Base-by-base conservation (phyloP, 2,329 filamentous ascomycete species). In the Calcarisporium arbuscula region DNA sequence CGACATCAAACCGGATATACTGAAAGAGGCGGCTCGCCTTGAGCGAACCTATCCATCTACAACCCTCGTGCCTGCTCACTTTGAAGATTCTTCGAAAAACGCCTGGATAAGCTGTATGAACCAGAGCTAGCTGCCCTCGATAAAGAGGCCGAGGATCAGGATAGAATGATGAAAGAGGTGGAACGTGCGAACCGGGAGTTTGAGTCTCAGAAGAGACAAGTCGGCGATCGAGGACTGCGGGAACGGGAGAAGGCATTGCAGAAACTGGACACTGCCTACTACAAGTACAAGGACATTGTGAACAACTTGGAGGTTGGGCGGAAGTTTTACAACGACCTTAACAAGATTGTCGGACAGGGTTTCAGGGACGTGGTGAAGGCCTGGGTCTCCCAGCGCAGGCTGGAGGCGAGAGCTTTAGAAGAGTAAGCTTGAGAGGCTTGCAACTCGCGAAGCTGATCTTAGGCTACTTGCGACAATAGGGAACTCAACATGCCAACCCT, bases 241-340 rank as follows among this genome's bases (percentile, higher is more conserved):
- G 88, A 94, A 52, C 78, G 92, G 11, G 90, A 96, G 56, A 75
- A 83, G 46, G 88, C 87, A 0, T 63, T 98, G 31, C 92, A 98
- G 59, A 79, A 75, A 42, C 68, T 98, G 8, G 90, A 96, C 57
- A 88, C 85, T 44, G 90, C 87, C 1, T 96, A 94, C 56, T 80
- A 88, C 59, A 94, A 90, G 61, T 96, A 96, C 67, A 95, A 95
- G 62, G 90, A 98, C 57, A 86, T 96, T 37, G 79, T 95, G 38
- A 85, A 77, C 45, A 95, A 96, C 53, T 71, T 95, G 4, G 90
- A 96, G 45, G 85, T 84, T 0, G 92, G 87, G 1, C 72, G 90
- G 34, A 95, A 92, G 56, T 98, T 98, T 56, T 98, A 96, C 65
- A 98, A 98, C 48, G 89, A 96, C 52, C 71, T 98, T 5, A 85